Evolutionary conservation across 306 rosid genomes (phyloP), one percentile per base, ranked within the genome.

Genomic region (Clitoria ternatea): DNA sequence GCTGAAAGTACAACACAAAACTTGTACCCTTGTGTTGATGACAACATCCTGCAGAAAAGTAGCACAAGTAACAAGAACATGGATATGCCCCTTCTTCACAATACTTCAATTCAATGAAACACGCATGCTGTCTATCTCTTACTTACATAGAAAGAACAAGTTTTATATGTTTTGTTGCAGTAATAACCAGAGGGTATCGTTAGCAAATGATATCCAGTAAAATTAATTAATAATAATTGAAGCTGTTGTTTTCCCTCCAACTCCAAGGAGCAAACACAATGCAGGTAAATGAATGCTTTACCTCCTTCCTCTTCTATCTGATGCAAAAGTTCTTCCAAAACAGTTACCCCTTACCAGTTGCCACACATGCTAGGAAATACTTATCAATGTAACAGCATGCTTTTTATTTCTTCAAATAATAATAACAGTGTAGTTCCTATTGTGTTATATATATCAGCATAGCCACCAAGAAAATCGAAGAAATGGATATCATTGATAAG

Each of bases 41-140:
- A 29, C 64, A 42, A 44, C 39, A 79, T 29, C 61, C 71, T 57
- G 64, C 79, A 40, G 24, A 56, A 64, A 32, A 32, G 43, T 72
- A 70, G 6, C n/a, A 27, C 27, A 27, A 8, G 50, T n/a, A n/a
- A 20, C 19, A 24, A 60, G 19, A 74, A 40, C 36, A 26, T 39
- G 14, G 20, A 45, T 14, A 24, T 73, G 22, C 8, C 23, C 27
- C 36, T 64, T 74, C 61, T 66, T 7, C 19, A 15, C 13, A 30
- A 3, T 12, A 2, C 61, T 18, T 47, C 3, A 44, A 45, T 29
- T 65, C 43, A 65, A 45, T 4, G 2, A 44, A 40, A 40, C 24
- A 7, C 12, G 2, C 53, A 5, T 36, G 69, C 69, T 22, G 22
- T 23, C 69, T 37, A 18, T 23, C 69, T 37, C 32, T 10, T 20